A percentile compares a stretch with the other conserved stretches of the same genome.
These are phyloP conservation scores for Ophiosphaerella korrae DNA, from an alignment of 2,329 filamentous ascomycete species.

Conservation along the genomic window DNA sequence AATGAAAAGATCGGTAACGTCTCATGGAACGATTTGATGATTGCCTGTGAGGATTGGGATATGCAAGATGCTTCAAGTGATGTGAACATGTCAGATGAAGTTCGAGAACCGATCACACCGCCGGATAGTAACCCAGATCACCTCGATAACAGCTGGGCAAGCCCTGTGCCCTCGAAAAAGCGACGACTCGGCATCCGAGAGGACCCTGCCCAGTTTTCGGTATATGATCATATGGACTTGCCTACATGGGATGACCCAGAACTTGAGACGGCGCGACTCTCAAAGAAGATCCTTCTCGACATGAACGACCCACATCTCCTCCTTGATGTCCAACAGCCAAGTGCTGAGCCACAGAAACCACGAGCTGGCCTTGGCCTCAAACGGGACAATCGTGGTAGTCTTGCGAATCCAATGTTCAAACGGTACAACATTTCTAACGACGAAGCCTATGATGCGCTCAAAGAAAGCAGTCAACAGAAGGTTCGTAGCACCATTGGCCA, in stretches of 20 bases:
- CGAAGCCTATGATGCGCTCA: constrained; percentile 90
- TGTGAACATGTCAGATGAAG: constrained; percentile 36
- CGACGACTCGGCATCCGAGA: constrained; percentile 58
- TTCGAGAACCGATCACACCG: constrained; percentile 27
- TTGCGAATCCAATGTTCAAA: constrained; percentile 74
- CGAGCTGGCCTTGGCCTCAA: constrained; percentile 61
- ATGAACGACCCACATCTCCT: constrained; percentile 87
- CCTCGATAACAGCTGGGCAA: constrained; percentile 35
- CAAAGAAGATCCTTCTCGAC: constrained; percentile 81
- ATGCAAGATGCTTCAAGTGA: constrained; percentile 51
- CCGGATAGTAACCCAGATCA: constrained; percentile 30
- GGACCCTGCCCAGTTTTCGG: constrained; percentile 35
- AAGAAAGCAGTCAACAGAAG: constrained; percentile 96
- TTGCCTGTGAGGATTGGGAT: constrained; percentile 88
- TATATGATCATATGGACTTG: constrained; percentile 43
- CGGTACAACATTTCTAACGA: constrained; percentile 98
- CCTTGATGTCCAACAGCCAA: constrained; percentile 74
- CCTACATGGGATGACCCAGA: constrained; percentile 84
- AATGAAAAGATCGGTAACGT: constrained; percentile 74
- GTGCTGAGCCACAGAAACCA: constrained; percentile 65
- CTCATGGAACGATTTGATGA: constrained; percentile 78
- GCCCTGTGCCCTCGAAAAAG: constrained; percentile 64
- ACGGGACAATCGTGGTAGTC: constrained; percentile 69
- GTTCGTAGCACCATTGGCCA: constrained; percentile 90
- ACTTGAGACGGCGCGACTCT: constrained; percentile 70